A percentile compares a stretch with the other conserved stretches of the same genome.
phyloP scores from a whole-genome alignment of 140 eudicot genomes.

The Flaveria floridana region DNA sequence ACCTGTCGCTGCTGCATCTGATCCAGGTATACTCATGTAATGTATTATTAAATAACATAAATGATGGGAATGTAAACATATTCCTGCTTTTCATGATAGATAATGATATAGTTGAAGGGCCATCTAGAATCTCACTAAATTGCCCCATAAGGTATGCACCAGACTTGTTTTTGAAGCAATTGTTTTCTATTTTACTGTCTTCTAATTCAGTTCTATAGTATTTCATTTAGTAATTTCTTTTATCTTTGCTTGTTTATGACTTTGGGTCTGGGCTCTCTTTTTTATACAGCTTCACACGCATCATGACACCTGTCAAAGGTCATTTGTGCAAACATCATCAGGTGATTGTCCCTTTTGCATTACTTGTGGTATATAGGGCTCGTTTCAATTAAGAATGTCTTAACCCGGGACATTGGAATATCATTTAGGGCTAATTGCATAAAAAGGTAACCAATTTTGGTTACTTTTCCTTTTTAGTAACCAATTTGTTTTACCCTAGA shows the following conservation, averaged over 20 bases:
- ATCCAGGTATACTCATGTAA: conserved; percentile 48
- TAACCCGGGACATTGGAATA: neutral
- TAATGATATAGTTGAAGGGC: conserved; percentile 72
- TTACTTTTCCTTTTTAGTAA: neutral
- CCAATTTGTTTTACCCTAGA: neutral
- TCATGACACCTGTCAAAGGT: conserved; percentile 78
- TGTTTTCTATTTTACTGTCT: neutral
- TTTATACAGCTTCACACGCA: conserved; percentile 62
- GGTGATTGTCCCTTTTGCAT: conserved; percentile 37
- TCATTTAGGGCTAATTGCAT: neutral
- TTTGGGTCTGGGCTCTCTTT: conserved; percentile 15
- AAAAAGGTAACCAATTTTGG: neutral
- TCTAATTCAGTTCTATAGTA: conserved; percentile 3
- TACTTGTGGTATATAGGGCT: neutral
- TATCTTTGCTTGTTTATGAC: neutral
- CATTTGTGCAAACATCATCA: conserved; percentile 74
- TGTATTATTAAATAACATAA: conserved; percentile 1
- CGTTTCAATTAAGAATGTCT: neutral
- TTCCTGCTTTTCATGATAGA: conserved; percentile 39
- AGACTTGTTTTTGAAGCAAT: conserved; percentile 4
- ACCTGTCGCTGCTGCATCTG: conserved; percentile 45
- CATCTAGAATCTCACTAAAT: conserved; percentile 67
- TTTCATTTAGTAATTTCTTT: conserved; percentile 1
- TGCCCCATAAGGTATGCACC: conserved; percentile 82
- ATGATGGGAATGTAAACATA: neutral